Percentiles rank a stretch among this genome's conserved stretches.
phyloP scores from a whole-genome alignment of 2,329 filamentous ascomycete genomes.

The Apiospora saccharicola region DNA sequence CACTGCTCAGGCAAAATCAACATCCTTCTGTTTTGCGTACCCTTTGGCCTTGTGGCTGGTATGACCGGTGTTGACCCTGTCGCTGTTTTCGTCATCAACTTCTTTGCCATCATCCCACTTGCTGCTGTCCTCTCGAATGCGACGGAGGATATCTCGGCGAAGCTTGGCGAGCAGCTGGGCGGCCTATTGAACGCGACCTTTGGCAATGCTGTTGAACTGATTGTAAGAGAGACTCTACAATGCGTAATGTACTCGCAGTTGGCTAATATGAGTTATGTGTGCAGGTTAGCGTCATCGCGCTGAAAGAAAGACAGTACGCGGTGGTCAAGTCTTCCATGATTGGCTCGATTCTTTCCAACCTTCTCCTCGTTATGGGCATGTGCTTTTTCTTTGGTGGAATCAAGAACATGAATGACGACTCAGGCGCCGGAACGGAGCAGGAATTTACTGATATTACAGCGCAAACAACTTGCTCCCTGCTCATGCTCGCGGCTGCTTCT shows the following conservation, averaged over 20 bases:
- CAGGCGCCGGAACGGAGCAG: slow-evolving; percentile 70
- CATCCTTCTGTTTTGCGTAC: slow-evolving; percentile 75
- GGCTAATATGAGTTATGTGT: slow-evolving; percentile 24
- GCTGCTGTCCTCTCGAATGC: slow-evolving; percentile 78
- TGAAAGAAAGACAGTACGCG: slow-evolving; percentile 84
- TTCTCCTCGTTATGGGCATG: slow-evolving; percentile 85
- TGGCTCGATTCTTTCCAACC: slow-evolving; percentile 92
- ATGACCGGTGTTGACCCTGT: slow-evolving; percentile 68
- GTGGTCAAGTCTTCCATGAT: slow-evolving; percentile 99
- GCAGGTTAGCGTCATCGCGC: slow-evolving; percentile 89
- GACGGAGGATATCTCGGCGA: slow-evolving; percentile 77
- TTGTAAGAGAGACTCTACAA: slow-evolving; percentile 59
- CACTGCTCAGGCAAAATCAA: slow-evolving; percentile 65
- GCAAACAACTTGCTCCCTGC: slow-evolving; percentile 77
- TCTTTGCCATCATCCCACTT: slow-evolving; percentile 80
- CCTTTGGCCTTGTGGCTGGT: slow-evolving; percentile 74
- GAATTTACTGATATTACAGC: slow-evolving; percentile 78
- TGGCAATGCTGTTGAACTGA: slow-evolving; percentile 81
- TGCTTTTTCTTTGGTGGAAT: slow-evolving; percentile 81
- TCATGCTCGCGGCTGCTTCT: slow-evolving; percentile 79
- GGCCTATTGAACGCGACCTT: slow-evolving; percentile 80
- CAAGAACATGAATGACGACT: slow-evolving; percentile 62
- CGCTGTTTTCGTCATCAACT: slow-evolving; percentile 78
- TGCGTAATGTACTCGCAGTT: slow-evolving; percentile 23
- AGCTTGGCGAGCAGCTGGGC: slow-evolving; percentile 76